Conservation (phyloP, 371 early-diverging fungal genomes). For the Mucor indicus region DNA sequence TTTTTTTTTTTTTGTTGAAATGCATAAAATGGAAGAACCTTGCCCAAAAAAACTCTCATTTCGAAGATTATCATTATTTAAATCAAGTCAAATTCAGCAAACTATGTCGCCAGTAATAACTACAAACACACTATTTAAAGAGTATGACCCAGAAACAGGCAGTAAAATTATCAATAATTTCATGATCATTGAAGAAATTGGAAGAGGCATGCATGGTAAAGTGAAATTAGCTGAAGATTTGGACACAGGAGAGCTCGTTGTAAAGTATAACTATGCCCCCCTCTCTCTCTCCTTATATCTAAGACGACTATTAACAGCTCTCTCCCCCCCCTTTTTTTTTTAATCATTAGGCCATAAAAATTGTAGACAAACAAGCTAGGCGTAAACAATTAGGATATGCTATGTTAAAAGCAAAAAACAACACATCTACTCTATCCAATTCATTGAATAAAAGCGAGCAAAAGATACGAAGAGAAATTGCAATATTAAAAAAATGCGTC, state of each 20-base stretch:
- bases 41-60: constrained; percentile 5
- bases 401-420: constrained; percentile 14
- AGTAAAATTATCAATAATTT: constrained; percentile 92
- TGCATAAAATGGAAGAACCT: constrained; percentile 6
- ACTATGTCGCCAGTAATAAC: constrained; percentile 54
- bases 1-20: too few species aligned
- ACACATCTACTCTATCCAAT: background rate
- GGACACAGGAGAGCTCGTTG: constrained; percentile 69
- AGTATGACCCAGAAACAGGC: constrained; percentile 79
- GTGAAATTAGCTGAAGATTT: constrained; percentile 85
- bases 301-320: background rate
- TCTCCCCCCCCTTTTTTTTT: background rate
- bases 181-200: constrained; percentile 82
- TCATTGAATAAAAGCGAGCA: constrained; percentile 79
- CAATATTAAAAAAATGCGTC: constrained; percentile 87
- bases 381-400: constrained; percentile 58
- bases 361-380: constrained; percentile 72
- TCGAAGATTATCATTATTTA: constrained; percentile 14
- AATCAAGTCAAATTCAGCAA: background rate
- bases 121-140: constrained; percentile 71
- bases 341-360: constrained; percentile 70
- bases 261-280: constrained; percentile 37
- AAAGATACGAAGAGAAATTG: constrained; percentile 89
- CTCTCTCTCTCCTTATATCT: background rate
- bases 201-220: constrained; percentile 92